These are phyloP conservation scores for Syncephalastrum contaminatum DNA, from an alignment of 371 early-diverging fungal genomes.

Conservation along the genomic window DNA sequence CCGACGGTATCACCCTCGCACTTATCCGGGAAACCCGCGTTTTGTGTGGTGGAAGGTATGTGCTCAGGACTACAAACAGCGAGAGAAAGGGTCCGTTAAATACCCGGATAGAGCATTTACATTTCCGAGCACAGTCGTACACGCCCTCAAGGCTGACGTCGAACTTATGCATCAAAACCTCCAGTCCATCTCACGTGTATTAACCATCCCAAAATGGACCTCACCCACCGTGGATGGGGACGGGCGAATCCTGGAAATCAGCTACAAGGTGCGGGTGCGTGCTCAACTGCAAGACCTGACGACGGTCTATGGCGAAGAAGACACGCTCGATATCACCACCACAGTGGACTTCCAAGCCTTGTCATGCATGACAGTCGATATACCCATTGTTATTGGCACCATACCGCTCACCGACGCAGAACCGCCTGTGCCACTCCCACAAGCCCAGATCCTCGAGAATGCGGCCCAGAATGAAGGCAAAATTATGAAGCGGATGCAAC, in stretches of 20 bases:
- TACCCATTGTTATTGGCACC: conserved; percentile 19
- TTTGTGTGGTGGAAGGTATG: conserved; percentile 18
- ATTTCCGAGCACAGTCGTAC: conserved; percentile 9
- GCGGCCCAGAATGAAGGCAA: too few relatives aligned
- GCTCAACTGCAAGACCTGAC: conserved; percentile 16
- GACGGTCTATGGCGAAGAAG: background rate
- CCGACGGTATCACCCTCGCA: conserved; percentile 11
- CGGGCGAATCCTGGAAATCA: conserved; percentile 11
- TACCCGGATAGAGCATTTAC: conserved; percentile 13
- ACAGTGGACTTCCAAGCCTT: conserved; percentile 7
- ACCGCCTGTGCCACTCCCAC: too few relatives aligned
- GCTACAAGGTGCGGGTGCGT: conserved; percentile 14
- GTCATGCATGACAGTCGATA: conserved; percentile 10
- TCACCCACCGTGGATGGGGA: conserved; percentile 19
- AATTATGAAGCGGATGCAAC: too few relatives aligned
- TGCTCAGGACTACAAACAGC: too few relatives aligned
- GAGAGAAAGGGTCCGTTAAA: too few relatives aligned
- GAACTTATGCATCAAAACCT: conserved; percentile 8
- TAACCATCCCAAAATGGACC: conserved; percentile 13
- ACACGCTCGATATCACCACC: conserved; percentile 1
- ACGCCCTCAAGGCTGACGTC: conserved; percentile 15
- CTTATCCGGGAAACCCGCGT: conserved; percentile 10
- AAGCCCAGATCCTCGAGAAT: too few relatives aligned
- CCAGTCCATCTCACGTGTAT: conserved; percentile 12
- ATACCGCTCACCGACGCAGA: conserved; percentile 3